phyloP scores from a whole-genome alignment of 2,329 filamentous ascomycete genomes.

The Coniosporium uncinatum region DNA sequence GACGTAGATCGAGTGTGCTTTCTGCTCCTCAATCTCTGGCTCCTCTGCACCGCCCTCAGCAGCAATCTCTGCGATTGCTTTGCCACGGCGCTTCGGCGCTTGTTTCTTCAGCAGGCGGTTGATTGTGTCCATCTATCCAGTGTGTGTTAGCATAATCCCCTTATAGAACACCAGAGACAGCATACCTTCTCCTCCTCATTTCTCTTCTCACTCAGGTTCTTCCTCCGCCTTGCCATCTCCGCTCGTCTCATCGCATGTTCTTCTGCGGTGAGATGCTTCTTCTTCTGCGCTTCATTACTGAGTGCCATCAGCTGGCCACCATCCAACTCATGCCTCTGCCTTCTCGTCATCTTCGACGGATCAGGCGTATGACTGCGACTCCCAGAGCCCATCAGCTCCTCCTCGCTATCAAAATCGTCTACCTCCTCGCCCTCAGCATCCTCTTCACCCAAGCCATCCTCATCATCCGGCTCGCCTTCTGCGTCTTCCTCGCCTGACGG shows the following conservation, averaged over 20 bases:
- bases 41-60: constrained; percentile 36
- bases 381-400: constrained; percentile 42
- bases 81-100: constrained; percentile 60
- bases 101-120: constrained; percentile 87
- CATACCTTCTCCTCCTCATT: constrained; percentile 71
- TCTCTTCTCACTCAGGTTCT: constrained; percentile 72
- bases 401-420: constrained; percentile 41
- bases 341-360: constrained; percentile 59
- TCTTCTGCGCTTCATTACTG: constrained; percentile 64
- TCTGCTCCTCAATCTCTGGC: constrained; percentile 39
- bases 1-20: constrained; percentile 55
- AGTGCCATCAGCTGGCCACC: constrained; percentile 39
- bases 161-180: constrained; percentile 1
- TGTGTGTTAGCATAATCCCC: not conserved
- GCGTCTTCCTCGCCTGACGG: constrained; percentile 37
- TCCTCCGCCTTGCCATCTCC: constrained; percentile 68
- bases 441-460: constrained; percentile 29
- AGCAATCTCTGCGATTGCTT: constrained; percentile 31
- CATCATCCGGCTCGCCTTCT: constrained; percentile 35
- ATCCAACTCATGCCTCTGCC: constrained; percentile 55
- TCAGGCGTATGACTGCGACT: constrained; percentile 56
- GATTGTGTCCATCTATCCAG: constrained; percentile 86
- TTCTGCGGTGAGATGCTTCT: constrained; percentile 67
- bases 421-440: constrained; percentile 25
- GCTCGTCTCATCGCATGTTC: constrained; percentile 68